phyloP scores from a whole-genome alignment of 768 basidiomycete species.

The Tricholoma matsutake region DNA sequence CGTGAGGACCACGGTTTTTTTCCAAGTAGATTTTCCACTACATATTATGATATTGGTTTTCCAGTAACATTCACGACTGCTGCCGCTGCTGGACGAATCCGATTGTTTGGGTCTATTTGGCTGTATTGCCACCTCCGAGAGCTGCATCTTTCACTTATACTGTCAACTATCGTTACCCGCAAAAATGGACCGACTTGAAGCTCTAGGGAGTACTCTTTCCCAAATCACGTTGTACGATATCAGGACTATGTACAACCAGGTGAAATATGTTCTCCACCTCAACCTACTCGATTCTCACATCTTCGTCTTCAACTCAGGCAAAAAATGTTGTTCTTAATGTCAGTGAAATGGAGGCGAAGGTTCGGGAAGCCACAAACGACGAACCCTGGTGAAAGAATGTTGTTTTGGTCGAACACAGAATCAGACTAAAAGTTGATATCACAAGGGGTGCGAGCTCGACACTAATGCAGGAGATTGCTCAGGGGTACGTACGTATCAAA shows the following conservation, averaged over 20 bases:
- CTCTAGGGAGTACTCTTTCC: slow-evolving; percentile 71
- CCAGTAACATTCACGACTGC: too few species aligned
- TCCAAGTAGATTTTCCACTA: too few species aligned
- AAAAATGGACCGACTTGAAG: slow-evolving; percentile 77
- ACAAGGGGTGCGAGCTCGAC: slow-evolving; percentile 95
- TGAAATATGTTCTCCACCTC: slow-evolving; percentile 20
- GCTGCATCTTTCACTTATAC: slow-evolving; percentile 1
- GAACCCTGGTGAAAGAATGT: slow-evolving; percentile 87
- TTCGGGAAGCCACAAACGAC: slow-evolving; percentile 94
- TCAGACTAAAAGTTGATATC: slow-evolving; percentile 5
- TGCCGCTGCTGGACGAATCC: too few species aligned
- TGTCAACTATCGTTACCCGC: neutral
- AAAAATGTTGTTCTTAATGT: slow-evolving; percentile 96
- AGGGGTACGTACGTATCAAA: slow-evolving; percentile 55
- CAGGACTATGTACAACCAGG: slow-evolving; percentile 94
- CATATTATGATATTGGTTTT: too few species aligned
- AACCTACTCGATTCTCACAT: slow-evolving; percentile 4
- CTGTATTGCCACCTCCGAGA: neutral
- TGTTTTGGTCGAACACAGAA: neutral
- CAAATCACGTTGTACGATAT: slow-evolving; percentile 90
- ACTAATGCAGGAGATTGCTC: slow-evolving; percentile 97
- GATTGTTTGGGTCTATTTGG: too few species aligned
- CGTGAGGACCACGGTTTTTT: too few species aligned
- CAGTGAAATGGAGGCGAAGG: slow-evolving; percentile 96
- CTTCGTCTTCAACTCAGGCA: slow-evolving; percentile 48